Evolutionary conservation across 495 filamentous ascomycete genomes (phyloP).

Genomic region (Elasticomyces elasticus): DNA sequence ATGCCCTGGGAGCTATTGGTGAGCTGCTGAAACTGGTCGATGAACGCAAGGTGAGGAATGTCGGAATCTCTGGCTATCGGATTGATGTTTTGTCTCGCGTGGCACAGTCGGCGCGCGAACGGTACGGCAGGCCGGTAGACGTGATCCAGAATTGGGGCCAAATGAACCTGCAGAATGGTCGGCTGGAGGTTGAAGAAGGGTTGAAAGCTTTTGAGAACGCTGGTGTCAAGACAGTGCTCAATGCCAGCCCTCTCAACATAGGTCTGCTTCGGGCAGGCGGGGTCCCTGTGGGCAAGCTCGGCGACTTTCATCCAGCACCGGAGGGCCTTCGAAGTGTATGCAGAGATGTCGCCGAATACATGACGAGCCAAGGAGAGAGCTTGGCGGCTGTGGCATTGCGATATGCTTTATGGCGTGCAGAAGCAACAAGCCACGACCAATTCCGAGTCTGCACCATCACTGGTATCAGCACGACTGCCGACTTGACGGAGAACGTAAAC

Average conservation of each 20-base stretch:
- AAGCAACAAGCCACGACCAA: neutral
- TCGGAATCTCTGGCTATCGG: neutral
- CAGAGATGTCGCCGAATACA: neutral
- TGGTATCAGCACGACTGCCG: neutral
- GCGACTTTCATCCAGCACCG: slow-evolving; percentile 2
- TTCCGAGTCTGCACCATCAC: slow-evolving; percentile 1
- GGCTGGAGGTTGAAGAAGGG: neutral
- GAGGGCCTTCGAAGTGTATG: neutral
- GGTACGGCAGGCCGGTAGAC: neutral
- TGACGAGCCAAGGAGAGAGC: neutral
- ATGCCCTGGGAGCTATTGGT: neutral
- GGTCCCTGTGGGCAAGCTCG: neutral
- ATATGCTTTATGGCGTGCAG: neutral
- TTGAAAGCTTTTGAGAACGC: neutral
- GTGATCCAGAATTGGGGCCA: slow-evolving; percentile 2
- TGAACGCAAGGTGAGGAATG: neutral
- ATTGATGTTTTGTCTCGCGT: neutral
- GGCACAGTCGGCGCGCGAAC: neutral
- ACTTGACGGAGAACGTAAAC: neutral
- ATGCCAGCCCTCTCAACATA: slow-evolving; percentile 1
- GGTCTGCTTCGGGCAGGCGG: neutral
- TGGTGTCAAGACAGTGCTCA: neutral
- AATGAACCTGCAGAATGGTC: neutral
- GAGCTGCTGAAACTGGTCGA: neutral
- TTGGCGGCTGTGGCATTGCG: neutral